These are phyloP conservation scores for Ogataea hybrid DNA, from an alignment of 1,139 yeast species.

Conservation along the genomic window DNA sequence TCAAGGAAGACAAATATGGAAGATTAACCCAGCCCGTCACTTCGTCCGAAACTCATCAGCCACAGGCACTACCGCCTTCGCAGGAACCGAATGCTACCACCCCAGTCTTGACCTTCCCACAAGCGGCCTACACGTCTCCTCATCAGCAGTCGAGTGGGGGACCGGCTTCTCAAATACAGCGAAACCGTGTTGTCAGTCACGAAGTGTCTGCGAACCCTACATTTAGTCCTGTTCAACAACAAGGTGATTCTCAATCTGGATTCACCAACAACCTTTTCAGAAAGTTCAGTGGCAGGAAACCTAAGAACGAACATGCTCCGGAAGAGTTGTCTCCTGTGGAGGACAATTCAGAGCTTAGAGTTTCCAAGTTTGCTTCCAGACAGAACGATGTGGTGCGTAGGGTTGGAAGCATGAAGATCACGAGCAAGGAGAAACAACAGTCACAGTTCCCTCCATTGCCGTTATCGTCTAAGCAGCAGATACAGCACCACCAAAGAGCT, in stretches of 20 bases:
- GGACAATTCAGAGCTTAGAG: conserved; percentile 10
- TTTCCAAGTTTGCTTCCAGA: conserved; percentile 14
- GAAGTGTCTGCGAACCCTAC: conserved; percentile 1
- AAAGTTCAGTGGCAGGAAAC: conserved; percentile 30
- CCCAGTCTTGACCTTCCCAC: conserved; percentile 51
- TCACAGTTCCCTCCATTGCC: conserved; percentile 36
- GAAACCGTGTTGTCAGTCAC: conserved; percentile 20
- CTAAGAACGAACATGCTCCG: conserved; percentile 15
- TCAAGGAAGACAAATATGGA: conserved; percentile 38
- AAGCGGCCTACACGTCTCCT: conserved; percentile 67
- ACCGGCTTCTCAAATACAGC: conserved; percentile 27
- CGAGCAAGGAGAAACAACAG: conserved; percentile 49
- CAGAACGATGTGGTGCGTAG: conserved; percentile 52
- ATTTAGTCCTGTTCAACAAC: conserved; percentile 5
- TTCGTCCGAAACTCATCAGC: conserved; percentile 18
- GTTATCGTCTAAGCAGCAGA: conserved; percentile 27
- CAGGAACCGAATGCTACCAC: conserved; percentile 17
- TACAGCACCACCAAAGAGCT: conserved; percentile 33
- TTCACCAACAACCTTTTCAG: conserved; percentile 34
- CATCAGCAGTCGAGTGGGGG: conserved; percentile 28
- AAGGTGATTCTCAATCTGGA: conserved; percentile 24
- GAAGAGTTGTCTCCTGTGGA: conserved; percentile 17
- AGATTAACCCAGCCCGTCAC: conserved; percentile 15
- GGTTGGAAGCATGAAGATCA: conserved; percentile 60
- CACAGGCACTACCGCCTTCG: conserved; percentile 9